Base-by-base conservation (phyloP, 1,284 basidiomycete species). In the Fistulina hepatica region DNA sequence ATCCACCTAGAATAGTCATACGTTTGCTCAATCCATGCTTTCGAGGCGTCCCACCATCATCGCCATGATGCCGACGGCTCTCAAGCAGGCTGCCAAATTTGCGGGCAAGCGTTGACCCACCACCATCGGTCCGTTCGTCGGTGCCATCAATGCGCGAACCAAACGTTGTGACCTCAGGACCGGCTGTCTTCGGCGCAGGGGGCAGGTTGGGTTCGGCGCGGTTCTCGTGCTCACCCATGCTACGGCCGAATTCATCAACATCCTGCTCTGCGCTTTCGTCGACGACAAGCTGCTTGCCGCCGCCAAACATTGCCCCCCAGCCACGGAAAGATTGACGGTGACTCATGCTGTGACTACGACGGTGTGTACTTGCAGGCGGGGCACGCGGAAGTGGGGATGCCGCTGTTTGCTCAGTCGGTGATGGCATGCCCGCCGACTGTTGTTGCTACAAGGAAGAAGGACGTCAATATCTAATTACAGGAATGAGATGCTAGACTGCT, bases 281-380 rank as follows among this genome's bases (percentile, higher is more conserved):
- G 9, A 23, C 22, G 20, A 20, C 35, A 15, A 17, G 19, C n/a
- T 38, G 26, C 25, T 39, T 30, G 3, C 35, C 45, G 6, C 43
- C 45, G 4, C 41, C 41, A 43, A 47, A 47, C 41, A 45, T 41
- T n/a, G 41, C 39, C 10, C 43, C 44, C 46, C 46, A 47, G 21
- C 46, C 46, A 5, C 46, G 28, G 4, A 64, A 40, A 23, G 63
- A 67, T 21, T 79, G 83, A 11, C 77, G 64, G 51, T 84, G 81
- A 47, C 77, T 83, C 49, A 89, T 65, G 52, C 79, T 83, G 53
- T 86, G 84, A 46, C 76, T 82, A 34, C 80, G 63, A 37, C 73
- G 65, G 54, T 82, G 81, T 8, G 72, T 75, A 34, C 73, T 74
- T 15, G 72, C 73, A 16, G 76, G 75, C 4, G 81, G 77, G 5